Evolutionary conservation across 2,329 filamentous ascomycete genomes (phyloP).

Genomic region (Fusarium caatingaense): DNA sequence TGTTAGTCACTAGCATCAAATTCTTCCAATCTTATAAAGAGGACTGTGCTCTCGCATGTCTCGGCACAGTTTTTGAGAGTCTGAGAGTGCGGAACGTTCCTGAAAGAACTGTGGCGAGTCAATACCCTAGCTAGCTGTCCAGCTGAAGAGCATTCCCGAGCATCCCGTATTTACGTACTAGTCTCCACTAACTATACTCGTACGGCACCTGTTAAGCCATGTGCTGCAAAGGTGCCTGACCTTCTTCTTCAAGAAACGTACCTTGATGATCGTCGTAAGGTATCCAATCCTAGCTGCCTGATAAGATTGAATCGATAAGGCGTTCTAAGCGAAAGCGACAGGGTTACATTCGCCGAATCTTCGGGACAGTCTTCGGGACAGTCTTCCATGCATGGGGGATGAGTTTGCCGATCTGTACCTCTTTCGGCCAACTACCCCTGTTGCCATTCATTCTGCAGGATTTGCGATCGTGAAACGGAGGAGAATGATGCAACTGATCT

Average conservation of each 20-base stretch:
- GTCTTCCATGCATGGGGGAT: background rate
- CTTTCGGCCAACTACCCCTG: background rate
- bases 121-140: no score
- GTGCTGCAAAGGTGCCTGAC: background rate
- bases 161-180: background rate
- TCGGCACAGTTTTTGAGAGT: background rate
- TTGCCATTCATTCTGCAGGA: background rate
- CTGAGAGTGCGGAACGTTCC: background rate
- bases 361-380: no score
- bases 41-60: background rate
- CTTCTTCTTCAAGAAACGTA: background rate
- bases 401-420: background rate
- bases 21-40: background rate
- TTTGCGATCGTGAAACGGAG: background rate
- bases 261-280: background rate
- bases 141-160: background rate
- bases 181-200: background rate
- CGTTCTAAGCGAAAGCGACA: background rate
- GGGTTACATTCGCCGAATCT: background rate
- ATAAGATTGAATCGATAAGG: background rate
- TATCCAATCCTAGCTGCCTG: background rate
- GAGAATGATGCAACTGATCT: constrained; percentile 4
- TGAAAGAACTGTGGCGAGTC: background rate
- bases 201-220: background rate
- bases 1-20: background rate